Evolutionary conservation across 2,329 filamentous ascomycete species (phyloP), one percentile per base, ranked within the genome.

Genomic region (Xylariaceae sp.): DNA sequence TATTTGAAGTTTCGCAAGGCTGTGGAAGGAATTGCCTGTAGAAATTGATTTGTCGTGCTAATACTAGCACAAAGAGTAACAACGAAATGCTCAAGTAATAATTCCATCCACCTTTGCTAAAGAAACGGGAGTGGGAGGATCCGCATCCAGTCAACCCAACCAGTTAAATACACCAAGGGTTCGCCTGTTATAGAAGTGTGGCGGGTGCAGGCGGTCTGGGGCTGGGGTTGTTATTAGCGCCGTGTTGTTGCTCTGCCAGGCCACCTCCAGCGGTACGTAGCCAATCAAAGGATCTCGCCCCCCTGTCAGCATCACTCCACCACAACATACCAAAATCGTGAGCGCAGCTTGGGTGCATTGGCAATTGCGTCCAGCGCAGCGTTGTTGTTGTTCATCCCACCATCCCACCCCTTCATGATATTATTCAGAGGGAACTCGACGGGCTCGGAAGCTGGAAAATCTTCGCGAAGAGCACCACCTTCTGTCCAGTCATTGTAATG

Each of bases 241-340:
- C 49, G 46, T 64, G 58, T 63, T 71, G 74, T 74, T 74, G 73
- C 71, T 71, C 65, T 67, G 73, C 70, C 68, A 74, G 72, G 66
- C 64, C 62, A 62, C 56, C 63, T 61, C 62, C 53, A 61, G 57
- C 51, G 51, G 28, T 58, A 34, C 49, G 40, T 54, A 68, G 65
- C 75, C 75, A 77, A 77, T 77, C 71, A 76, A 49, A 34, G 23
- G n/a, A 16, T 19, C 17, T 9, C 24, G 39, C 53, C 52, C 62
- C n/a, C 61, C 46, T 56, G 56, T 36, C 64, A 62, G 58, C 56
- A 61, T 59, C 66, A 67, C 67, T 68, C 69, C 69, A 76, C 74
- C 74, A 77, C 72, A 77, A 77, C 74, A 76, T 75, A 68, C 65
- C 63, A 64, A 65, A 69, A 62, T 64, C 66, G 73, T 71, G 72